Evolutionary conservation across 768 basidiomycete genomes (phyloP).

Genomic region (Agaricus sinodeliciosus): DNA sequence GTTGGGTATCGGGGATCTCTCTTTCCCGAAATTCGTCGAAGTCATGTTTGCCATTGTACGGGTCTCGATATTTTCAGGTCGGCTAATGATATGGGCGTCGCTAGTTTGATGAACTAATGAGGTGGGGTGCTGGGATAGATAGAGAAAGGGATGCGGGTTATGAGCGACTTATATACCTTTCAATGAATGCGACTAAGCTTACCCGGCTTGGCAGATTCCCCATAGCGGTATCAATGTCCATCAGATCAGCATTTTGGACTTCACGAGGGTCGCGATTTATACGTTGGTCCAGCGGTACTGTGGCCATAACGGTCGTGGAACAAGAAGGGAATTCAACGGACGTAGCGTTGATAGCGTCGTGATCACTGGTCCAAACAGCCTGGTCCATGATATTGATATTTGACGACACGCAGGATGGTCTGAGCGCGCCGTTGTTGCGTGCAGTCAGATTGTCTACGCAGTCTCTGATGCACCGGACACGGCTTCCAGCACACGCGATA

Average conservation of each 20-base stretch:
- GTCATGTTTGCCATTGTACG: neutral
- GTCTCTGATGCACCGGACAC: neutral
- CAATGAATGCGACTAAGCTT: neutral
- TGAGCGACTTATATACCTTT: slow-evolving; percentile 1
- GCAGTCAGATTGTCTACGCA: neutral
- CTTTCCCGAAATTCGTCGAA: neutral
- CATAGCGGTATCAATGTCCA: slow-evolving; percentile 7
- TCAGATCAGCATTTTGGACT: neutral
- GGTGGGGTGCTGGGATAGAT: neutral
- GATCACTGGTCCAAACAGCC: neutral
- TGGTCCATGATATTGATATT: no score
- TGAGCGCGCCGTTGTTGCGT: neutral
- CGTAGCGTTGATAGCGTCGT: neutral
- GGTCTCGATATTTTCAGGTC: neutral
- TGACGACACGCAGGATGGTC: no score
- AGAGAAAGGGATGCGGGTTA: neutral
- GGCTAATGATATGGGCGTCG: neutral
- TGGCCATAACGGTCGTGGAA: neutral
- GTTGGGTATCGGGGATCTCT: slow-evolving; percentile 9
- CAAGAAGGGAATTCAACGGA: neutral
- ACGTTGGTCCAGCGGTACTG: neutral
- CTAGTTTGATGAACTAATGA: neutral
- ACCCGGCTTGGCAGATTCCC: slow-evolving; percentile 1
- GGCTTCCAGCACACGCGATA: no score
- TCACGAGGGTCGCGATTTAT: neutral